phyloP scores from a whole-genome alignment of 2,329 filamentous ascomycete genomes.

The Talaromyces sp. region DNA sequence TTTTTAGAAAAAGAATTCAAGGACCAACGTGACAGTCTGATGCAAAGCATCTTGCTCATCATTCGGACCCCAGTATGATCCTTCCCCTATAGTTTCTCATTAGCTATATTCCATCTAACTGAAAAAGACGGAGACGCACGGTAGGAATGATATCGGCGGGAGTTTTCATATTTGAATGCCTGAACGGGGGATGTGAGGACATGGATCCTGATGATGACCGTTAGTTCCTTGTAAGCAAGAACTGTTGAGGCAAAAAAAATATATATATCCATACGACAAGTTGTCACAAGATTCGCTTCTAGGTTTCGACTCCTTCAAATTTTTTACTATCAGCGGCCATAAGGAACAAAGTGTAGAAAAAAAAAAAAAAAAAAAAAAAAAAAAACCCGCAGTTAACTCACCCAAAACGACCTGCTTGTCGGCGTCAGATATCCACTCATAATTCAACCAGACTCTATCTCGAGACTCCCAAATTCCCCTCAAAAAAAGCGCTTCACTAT shows the following conservation, averaged over 20 bases:
- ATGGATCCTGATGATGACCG: conserved; percentile 1
- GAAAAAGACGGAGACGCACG: neutral
- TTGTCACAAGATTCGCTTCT: neutral
- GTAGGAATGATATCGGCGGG: conserved; percentile 26
- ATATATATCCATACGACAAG: neutral
- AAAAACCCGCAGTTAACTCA: neutral
- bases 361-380: no score
- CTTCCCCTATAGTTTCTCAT: conserved; percentile 15
- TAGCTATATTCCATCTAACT: neutral
- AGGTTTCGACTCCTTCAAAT: neutral
- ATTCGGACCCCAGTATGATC: conserved; percentile 23
- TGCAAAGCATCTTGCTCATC: conserved; percentile 19
- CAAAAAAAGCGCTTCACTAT: neutral
- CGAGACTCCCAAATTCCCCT: no score
- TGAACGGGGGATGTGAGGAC: conserved; percentile 22
- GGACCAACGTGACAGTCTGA: conserved; percentile 18
- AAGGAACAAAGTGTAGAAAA: neutral
- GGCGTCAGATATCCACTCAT: conserved; percentile 2
- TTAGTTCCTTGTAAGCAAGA: neutral
- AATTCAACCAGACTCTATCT: neutral
- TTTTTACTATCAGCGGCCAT: neutral
- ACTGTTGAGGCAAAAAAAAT: neutral
- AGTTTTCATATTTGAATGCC: conserved; percentile 27
- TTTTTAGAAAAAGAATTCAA: neutral
- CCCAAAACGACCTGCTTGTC: neutral